Evolutionary conservation across 2,329 filamentous ascomycete genomes (phyloP).

Genomic region (Clarireedia homoeocarpa): DNA sequence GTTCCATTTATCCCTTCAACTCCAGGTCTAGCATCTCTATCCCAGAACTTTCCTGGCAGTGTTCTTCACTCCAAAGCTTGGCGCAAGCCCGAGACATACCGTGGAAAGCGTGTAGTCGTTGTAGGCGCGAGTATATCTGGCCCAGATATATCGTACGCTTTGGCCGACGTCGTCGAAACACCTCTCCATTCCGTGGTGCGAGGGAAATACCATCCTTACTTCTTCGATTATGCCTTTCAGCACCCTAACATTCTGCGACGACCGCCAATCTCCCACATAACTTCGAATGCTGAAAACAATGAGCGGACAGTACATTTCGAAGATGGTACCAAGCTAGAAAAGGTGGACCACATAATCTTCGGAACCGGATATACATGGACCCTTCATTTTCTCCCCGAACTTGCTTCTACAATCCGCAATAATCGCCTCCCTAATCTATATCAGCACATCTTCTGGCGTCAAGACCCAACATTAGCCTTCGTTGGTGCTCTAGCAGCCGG

Average conservation of each 20-base stretch:
- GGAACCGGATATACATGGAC: conserved; percentile 61
- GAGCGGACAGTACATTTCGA: conserved; percentile 44
- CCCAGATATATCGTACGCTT: conserved; percentile 51
- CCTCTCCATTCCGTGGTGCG: conserved; percentile 48
- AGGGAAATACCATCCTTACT: conserved; percentile 46
- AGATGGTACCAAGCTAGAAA: conserved; percentile 43
- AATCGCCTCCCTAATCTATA: conserved; percentile 50
- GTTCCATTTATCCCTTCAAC: conserved; percentile 56
- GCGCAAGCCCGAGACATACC: conserved; percentile 51
- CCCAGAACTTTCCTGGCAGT: conserved; percentile 41
- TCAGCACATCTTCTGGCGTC: conserved; percentile 47
- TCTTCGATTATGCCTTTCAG: conserved; percentile 51
- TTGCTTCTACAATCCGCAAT: conserved; percentile 38
- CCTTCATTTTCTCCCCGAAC: conserved; percentile 48
- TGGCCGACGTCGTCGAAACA: conserved; percentile 36
- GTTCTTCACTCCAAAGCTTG: conserved; percentile 69
- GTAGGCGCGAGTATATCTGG: conserved; percentile 59
- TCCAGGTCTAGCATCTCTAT: conserved; percentile 49
- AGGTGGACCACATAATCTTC: conserved; percentile 57
- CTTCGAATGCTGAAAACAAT: conserved; percentile 19
- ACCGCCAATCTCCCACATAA: conserved; percentile 41
- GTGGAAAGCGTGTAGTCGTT: conserved; percentile 45
- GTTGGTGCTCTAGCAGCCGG: conserved; percentile 50
- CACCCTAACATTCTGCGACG: conserved; percentile 44
- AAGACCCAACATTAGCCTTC: conserved; percentile 49